Conservation (phyloP, 257 asterid genomes). For the Solanum lycopersicoides region DNA sequence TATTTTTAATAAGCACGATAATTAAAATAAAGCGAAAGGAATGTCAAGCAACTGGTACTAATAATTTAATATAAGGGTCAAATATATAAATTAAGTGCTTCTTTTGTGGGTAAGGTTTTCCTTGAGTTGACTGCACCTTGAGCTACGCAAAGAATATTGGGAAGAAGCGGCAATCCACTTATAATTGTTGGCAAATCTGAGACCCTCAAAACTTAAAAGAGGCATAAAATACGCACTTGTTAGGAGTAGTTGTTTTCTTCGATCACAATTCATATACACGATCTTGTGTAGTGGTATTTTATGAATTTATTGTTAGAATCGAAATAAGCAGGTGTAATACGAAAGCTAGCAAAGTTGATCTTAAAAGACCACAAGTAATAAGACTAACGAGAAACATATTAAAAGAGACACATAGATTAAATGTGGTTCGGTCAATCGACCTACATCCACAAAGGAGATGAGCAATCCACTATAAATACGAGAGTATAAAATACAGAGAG, state of each 20-base stretch:
- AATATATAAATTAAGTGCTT: background rate
- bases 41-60: background rate
- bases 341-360: rapidly evolving
- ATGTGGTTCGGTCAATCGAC: too few species aligned
- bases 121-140: background rate
- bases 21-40: background rate
- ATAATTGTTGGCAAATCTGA: background rate
- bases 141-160: background rate
- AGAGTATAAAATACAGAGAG: too few species aligned
- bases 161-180: background rate
- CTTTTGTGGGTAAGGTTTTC: background rate
- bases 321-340: too few species aligned
- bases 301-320: background rate
- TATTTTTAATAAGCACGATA: too few species aligned
- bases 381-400: too few species aligned
- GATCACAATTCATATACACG: background rate
- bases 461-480: too few species aligned
- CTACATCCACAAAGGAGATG: too few species aligned
- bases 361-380: too few species aligned
- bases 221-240: background rate
- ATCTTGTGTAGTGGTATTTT: background rate
- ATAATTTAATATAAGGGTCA: background rate
- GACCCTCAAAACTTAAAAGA: background rate
- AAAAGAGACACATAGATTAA: too few species aligned
- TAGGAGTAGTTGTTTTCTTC: background rate